Evolutionary conservation across 164 flowering plant species (phyloP).

Genomic region (Cinnamomum chago): DNA sequence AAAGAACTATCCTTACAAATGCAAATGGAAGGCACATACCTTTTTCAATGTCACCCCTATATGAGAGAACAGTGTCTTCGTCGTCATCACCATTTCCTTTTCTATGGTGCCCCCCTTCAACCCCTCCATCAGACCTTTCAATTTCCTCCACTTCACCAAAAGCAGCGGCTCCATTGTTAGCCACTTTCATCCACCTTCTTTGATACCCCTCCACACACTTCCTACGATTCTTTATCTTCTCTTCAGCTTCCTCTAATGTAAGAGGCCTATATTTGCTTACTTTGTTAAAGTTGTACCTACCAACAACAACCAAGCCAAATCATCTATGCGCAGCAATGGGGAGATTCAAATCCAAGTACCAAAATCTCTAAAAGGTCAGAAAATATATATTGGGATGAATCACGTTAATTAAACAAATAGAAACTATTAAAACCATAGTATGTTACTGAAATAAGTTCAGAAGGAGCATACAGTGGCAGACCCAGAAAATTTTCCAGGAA

Average conservation of each 20-base stretch:
- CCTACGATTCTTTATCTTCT: constrained; percentile 87
- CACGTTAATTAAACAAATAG: not conserved
- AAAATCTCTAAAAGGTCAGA: not conserved
- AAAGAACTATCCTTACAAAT: too few relatives aligned
- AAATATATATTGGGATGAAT: too few relatives aligned
- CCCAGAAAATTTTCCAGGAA: too few relatives aligned
- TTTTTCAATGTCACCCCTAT: constrained; percentile 82
- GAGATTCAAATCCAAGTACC: not conserved
- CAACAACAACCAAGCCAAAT: not conserved
- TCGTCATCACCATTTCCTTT: constrained; percentile 61
- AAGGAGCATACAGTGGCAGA: too few relatives aligned
- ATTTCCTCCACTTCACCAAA: constrained; percentile 71
- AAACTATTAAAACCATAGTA: not conserved
- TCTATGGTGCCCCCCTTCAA: constrained; percentile 55
- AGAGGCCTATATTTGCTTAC: constrained; percentile 98
- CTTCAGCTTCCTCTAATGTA: constrained; percentile 98
- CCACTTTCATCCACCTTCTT: constrained; percentile 99
- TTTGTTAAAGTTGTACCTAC: constrained; percentile 90
- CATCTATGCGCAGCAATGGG: not conserved
- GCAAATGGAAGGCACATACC: constrained; percentile 38
- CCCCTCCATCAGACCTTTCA: constrained; percentile 42
- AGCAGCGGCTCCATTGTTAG: constrained; percentile 86
- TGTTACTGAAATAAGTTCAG: not conserved
- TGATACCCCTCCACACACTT: constrained; percentile 86
- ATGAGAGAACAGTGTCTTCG: constrained; percentile 61